Base-by-base conservation (phyloP, 176 grass and related monocot genomes). In the Paspalum notatum region DNA sequence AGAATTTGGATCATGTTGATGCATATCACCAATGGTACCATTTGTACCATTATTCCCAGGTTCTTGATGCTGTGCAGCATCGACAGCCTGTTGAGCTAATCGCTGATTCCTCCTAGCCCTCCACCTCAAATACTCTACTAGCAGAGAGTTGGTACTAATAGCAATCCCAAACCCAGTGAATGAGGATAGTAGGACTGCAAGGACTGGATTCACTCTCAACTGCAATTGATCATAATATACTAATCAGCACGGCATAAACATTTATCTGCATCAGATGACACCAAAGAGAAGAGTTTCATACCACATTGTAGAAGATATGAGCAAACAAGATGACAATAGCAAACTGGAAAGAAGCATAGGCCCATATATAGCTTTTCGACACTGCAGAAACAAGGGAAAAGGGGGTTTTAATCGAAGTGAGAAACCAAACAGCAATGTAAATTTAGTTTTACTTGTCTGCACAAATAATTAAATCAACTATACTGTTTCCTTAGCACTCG, bases 261-360 rank as follows among this genome's bases (percentile, higher is more conserved):
- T 60, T 53, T 59, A 61, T 62, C n/a, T 69, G 17, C 55, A 52
- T 22, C 27, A 66, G 39, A 67, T 80, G 22, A 66, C 80, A 50
- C 18, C 32, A 66, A 70, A 44, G 77, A 48, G 62, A 68, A 80
- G 52, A 80, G 43, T 53, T 72, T 0, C 92, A 22, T 93, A 99
- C 96, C 90, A 88, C 88, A 0, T 93, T 88, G 85, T 95, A 99
- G 82, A 99, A 99, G 62, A 95, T 84, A 75, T 99, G 92, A 61
- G 96, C 86, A 90, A 99, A 93, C n/a, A 99, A 71, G 75, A 99
- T 95, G 64, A 99, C 92, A 15, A 95, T 82, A 77, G 92, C 96
- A 93, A 99, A 99, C 63, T 99, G 96, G 81, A 95, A 99, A 12
- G 96, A 88, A 24, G 96, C 96, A 77, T 95, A 99, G 39, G 92